Base-by-base conservation (phyloP, 345 rosid genomes). In the Reutealis trisperma region DNA sequence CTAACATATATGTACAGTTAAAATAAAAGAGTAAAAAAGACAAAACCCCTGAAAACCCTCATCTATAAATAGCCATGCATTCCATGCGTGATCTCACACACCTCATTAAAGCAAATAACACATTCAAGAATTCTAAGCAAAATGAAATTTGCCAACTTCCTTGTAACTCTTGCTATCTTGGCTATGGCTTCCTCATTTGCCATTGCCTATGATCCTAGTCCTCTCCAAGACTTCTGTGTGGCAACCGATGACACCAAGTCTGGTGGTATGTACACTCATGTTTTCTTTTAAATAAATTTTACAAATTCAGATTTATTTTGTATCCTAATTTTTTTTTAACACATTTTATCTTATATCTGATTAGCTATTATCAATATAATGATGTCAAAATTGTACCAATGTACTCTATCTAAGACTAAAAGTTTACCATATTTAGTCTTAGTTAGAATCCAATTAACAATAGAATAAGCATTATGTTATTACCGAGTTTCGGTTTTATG, bases 131-230 rank as follows among this genome's bases (percentile, higher is more conserved):
- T 63, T n/a, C 27, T 13, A 72, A 32, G 16, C 67, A 63, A 3
- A n/a, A 75, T 41, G 72, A 55, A 37, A 76, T 13, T 22, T 21
- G 25, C 49, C 3, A 34, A 34, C n/a, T 58, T 16, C 30, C 49
- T 41, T 27, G 12, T 15, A 7, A 42, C 11, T 54, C 19, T 66
- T 59, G 49, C n/a, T 0, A 24, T 71, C 21, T 44, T 64, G 71
- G 76, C 63, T 71, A 12, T 37, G 41, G 58, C 58, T 55, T 55
- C 44, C 27, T 57, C 65, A 5, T 58, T 75, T 41, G 72, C 65
- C 44, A 16, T 11, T 18, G 78, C 78, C 55, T 75, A n/a, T 19
- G 78, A 75, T 42, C 78, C 78, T 27, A 66, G 72, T 12, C 78
- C 78, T 58, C 72, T 75, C 4, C 78, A 73, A 25, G 76, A 73